phyloP scores from a whole-genome alignment of 345 rosid genomes.

The Salix exigua region DNA sequence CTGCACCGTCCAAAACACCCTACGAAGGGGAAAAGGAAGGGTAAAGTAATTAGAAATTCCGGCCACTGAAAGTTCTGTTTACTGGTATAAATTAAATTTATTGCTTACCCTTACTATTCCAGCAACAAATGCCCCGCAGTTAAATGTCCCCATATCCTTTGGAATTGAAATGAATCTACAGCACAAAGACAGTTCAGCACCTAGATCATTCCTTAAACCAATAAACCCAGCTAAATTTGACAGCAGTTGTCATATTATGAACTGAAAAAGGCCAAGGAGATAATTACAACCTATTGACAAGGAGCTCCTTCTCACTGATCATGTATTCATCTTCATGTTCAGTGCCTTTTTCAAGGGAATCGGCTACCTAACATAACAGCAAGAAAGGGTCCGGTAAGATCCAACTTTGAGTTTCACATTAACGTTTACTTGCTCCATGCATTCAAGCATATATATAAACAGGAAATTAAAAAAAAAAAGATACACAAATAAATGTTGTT shows the following conservation, averaged over 20 bases:
- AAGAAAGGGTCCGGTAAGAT: neutral
- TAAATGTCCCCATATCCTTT: conserved; percentile 98
- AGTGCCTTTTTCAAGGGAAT: conserved; percentile 98
- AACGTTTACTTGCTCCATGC: neutral
- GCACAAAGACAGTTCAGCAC: conserved; percentile 5
- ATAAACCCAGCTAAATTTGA: neutral
- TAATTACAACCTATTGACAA: conserved; percentile 70
- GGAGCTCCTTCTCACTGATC: conserved; percentile 98
- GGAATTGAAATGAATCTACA: conserved; percentile 89
- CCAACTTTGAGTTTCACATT: neutral
- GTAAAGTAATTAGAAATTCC: conserved; percentile 13
- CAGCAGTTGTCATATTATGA: neutral
- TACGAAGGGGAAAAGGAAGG: conserved; percentile 23
- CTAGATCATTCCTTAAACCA: neutral
- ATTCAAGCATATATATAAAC: neutral
- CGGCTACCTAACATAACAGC: conserved; percentile 61
- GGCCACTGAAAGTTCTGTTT: conserved; percentile 7
- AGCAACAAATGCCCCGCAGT: conserved; percentile 99
- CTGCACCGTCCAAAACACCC: conserved; percentile 93
- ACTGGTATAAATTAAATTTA: neutral
- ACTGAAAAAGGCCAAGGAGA: neutral
- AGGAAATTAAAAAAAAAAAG: neutral
- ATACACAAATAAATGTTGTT: neutral
- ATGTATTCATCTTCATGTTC: conserved; percentile 99
- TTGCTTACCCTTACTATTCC: conserved; percentile 81